phyloP scores from a whole-genome alignment of 805 yeast species.

The Zygosaccharomyces pseudorouxii region DNA sequence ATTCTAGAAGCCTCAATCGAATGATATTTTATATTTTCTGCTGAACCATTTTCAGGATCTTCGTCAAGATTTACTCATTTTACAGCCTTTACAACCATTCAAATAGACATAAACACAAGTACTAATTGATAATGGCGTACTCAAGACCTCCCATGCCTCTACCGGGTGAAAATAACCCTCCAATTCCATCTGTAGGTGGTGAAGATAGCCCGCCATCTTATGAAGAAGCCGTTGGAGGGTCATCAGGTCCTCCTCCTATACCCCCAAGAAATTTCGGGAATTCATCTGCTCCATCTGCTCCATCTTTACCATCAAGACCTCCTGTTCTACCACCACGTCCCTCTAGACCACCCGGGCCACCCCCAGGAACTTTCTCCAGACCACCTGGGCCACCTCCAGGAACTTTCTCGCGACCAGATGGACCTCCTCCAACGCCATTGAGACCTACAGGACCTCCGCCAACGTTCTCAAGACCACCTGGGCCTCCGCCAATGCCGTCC shows the following conservation, averaged over 20 bases:
- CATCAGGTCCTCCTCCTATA: conserved; percentile 10
- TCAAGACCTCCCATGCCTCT: conserved; percentile 31
- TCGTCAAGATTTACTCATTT: neutral
- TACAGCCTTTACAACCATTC: neutral
- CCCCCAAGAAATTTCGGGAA: conserved; percentile 11
- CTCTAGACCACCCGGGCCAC: conserved; percentile 1
- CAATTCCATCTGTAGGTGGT: conserved; percentile 25
- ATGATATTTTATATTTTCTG: neutral
- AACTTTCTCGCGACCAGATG: neutral
- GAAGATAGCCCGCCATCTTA: conserved; percentile 16
- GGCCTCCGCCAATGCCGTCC: neutral
- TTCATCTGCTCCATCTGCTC: conserved; percentile 3
- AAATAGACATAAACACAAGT: neutral
- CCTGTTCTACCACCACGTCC: neutral
- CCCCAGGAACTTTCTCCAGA: conserved; percentile 3
- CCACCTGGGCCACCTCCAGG: neutral
- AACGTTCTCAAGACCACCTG: neutral
- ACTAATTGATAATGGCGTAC: conserved; percentile 6
- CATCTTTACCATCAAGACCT: conserved; percentile 6
- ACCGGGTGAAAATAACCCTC: conserved; percentile 25
- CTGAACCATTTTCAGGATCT: neutral
- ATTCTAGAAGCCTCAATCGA: neutral
- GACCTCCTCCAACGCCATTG: conserved; percentile 1
- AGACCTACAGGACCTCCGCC: neutral
- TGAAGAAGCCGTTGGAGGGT: conserved; percentile 9